Percentiles rank a stretch among this genome's conserved stretches.
Evolutionary conservation across 2,329 filamentous ascomycete genomes (phyloP).

Genomic region (Helotiales sp.): DNA sequence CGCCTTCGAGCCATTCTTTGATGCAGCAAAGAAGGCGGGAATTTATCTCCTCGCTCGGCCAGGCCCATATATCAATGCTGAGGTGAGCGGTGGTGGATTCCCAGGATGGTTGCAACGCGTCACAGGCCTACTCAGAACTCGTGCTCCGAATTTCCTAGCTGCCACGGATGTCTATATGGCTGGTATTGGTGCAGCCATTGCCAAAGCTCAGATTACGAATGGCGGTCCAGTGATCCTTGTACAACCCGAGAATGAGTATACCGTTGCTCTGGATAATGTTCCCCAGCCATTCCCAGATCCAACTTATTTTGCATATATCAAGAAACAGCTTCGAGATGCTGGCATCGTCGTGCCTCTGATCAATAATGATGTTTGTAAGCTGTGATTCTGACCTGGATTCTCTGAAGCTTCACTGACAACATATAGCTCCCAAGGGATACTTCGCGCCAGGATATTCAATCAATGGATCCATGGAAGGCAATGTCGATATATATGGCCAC

Average conservation of each 20-base stretch:
- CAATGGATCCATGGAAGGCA: slow-evolving; percentile 38
- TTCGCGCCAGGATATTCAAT: slow-evolving; percentile 40
- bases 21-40: slow-evolving; percentile 72
- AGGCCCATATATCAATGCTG: slow-evolving; percentile 75
- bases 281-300: slow-evolving; percentile 63
- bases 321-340: slow-evolving; percentile 68
- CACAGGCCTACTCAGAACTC: slow-evolving; percentile 67
- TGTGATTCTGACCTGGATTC: background rate
- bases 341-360: slow-evolving; percentile 78
- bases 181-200: slow-evolving; percentile 68
- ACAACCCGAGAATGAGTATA: slow-evolving; percentile 86
- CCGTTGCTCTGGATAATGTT: slow-evolving; percentile 54
- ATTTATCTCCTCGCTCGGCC: slow-evolving; percentile 72
- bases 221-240: slow-evolving; percentile 79
- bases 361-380: slow-evolving; percentile 67
- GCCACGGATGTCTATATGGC: slow-evolving; percentile 66
- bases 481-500: slow-evolving; percentile 46
- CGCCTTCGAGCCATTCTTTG: slow-evolving; percentile 74
- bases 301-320: slow-evolving; percentile 72
- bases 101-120: slow-evolving; percentile 79
- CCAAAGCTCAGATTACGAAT: slow-evolving; percentile 79
- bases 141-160: slow-evolving; percentile 63
- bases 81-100: slow-evolving; percentile 76
- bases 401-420: slow-evolving; percentile 14
- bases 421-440: slow-evolving; percentile 30